Evolutionary conservation across 441 rosid genomes (phyloP).

Genomic region (Brassica balearica): DNA sequence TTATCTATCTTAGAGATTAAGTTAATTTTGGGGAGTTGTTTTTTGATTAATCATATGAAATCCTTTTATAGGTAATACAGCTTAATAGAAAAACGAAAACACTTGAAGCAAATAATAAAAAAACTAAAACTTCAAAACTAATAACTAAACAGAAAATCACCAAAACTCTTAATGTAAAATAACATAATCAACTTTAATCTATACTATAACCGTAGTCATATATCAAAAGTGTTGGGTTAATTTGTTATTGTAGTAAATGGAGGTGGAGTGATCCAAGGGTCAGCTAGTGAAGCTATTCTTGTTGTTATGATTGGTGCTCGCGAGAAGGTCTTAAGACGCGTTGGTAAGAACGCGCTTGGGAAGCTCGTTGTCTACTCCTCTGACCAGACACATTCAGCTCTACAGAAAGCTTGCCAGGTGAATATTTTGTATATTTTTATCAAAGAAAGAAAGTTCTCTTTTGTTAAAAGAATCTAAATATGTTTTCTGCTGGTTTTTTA

Average conservation of each 20-base stretch:
- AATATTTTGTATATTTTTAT: background rate
- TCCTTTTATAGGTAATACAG: background rate
- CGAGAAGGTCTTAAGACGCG: slow-evolving; percentile 57
- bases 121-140: background rate
- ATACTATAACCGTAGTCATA: background rate
- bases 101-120: background rate
- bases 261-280: slow-evolving; percentile 93
- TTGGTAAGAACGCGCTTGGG: slow-evolving; percentile 64
- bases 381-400: slow-evolving; percentile 87
- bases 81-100: background rate
- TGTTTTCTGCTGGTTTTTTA: background rate
- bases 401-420: slow-evolving; percentile 89
- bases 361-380: slow-evolving; percentile 89
- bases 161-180: background rate
- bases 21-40: background rate
- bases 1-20: background rate
- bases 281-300: slow-evolving; percentile 92
- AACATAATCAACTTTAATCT: background rate
- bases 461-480: background rate
- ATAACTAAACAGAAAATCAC: background rate
- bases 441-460: background rate
- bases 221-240: background rate
- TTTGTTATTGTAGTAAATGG: slow-evolving; percentile 64
- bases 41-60: background rate
- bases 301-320: slow-evolving; percentile 83